phyloP scores from a whole-genome alignment of 1,139 yeast genomes.

The Ogataea hybrid region DNA sequence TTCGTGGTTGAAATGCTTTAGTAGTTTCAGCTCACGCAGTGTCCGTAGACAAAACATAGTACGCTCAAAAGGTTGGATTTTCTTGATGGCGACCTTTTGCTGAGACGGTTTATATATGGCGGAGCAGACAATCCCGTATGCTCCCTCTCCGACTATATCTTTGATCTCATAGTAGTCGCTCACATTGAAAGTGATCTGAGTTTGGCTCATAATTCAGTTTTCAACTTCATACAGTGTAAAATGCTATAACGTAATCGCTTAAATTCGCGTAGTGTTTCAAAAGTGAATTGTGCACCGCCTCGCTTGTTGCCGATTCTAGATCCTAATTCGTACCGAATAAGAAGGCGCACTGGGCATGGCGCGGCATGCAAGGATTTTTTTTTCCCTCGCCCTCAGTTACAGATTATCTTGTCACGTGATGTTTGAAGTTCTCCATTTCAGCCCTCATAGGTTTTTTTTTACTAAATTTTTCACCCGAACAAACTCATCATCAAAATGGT shows the following conservation, averaged over 20 bases:
- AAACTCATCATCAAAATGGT: slow-evolving; percentile 39
- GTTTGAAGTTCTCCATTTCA: neutral
- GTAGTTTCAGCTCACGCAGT: slow-evolving; percentile 79
- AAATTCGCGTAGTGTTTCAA: slow-evolving; percentile 7
- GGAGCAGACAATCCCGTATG: slow-evolving; percentile 93
- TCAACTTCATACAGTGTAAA: neutral
- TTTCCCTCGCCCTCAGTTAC: too few species aligned
- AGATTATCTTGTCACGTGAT: slow-evolving; percentile 4
- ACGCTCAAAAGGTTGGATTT: slow-evolving; percentile 90
- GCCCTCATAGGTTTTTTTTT: neutral
- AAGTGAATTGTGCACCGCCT: slow-evolving; percentile 4
- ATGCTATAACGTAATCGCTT: slow-evolving; percentile 8
- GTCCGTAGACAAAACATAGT: slow-evolving; percentile 91
- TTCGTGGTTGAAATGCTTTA: slow-evolving; percentile 87
- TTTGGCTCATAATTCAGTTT: slow-evolving; percentile 17
- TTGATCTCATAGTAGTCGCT: slow-evolving; percentile 82
- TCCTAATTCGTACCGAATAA: neutral
- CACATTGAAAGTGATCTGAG: slow-evolving; percentile 64
- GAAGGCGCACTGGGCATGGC: neutral
- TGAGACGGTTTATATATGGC: slow-evolving; percentile 87
- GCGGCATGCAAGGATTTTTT: neutral
- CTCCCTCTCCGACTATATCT: slow-evolving; percentile 94
- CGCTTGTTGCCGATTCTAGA: neutral
- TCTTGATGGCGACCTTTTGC: slow-evolving; percentile 91
- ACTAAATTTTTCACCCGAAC: slow-evolving; percentile 8